Percentiles rank a stretch among this genome's conserved stretches.
phyloP scores from a whole-genome alignment of 2,329 filamentous ascomycete species.

The Paracamarosporium sp. region DNA sequence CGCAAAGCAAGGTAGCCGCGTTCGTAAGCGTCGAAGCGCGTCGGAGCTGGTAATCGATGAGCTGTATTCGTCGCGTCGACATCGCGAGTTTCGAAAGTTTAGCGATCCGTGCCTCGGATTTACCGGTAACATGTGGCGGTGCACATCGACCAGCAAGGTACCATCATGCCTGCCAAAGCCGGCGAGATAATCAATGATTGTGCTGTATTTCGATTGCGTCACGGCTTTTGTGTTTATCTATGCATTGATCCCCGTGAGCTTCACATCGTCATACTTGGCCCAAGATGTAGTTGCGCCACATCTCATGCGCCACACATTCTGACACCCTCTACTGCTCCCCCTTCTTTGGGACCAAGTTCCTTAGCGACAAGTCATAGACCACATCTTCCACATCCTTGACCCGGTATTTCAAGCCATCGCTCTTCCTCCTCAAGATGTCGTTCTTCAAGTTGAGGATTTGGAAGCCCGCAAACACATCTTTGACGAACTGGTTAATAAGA shows the following conservation, averaged over 20 bases:
- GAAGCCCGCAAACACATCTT: conserved; percentile 94
- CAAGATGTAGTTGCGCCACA: background rate
- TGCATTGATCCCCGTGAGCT: too few relatives aligned
- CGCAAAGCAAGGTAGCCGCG: too few relatives aligned
- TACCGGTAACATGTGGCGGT: conserved; percentile 12
- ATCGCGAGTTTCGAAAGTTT: conserved; percentile 10
- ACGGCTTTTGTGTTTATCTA: too few relatives aligned
- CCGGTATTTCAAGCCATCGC: conserved; percentile 94
- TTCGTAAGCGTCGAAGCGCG: background rate
- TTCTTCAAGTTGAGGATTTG: conserved; percentile 98
- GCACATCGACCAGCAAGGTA: background rate
- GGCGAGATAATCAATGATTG: too few relatives aligned
- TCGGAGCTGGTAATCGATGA: background rate
- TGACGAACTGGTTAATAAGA: conserved; percentile 89
- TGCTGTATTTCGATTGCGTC: too few relatives aligned
- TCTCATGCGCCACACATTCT: conserved; percentile 5
- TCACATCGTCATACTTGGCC: background rate
- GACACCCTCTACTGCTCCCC: conserved; percentile 9
- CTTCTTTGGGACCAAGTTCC: conserved; percentile 70
- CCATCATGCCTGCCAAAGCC: background rate
- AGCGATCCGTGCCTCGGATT: conserved; percentile 10
- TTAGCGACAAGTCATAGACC: conserved; percentile 90
- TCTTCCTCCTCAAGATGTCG: conserved; percentile 83
- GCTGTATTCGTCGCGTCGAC: background rate
- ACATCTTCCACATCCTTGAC: conserved; percentile 99